Conservation (phyloP, 2,329 filamentous ascomycete genomes). For the Penicillium sp. region DNA sequence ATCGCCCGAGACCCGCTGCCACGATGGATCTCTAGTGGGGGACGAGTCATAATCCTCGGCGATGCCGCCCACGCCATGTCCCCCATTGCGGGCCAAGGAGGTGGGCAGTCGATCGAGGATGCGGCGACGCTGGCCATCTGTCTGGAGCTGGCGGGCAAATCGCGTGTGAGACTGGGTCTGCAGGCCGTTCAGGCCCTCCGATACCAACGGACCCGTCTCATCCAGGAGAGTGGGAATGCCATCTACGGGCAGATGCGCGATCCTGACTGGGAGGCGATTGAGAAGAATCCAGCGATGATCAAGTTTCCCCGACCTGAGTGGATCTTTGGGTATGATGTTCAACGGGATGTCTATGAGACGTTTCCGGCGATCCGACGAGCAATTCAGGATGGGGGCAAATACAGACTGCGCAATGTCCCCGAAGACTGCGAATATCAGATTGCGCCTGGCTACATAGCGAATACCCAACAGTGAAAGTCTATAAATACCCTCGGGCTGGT, state of each 20-base stretch:
- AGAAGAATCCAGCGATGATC: slow-evolving; percentile 11
- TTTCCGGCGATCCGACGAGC: slow-evolving; percentile 10
- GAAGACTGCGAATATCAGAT: slow-evolving; percentile 2
- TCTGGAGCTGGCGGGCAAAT: too few species aligned
- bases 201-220: slow-evolving; percentile 1
- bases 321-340: slow-evolving; percentile 17
- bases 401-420: slow-evolving; percentile 13
- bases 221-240: neutral
- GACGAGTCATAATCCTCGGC: slow-evolving; percentile 1
- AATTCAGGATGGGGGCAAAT: slow-evolving; percentile 7
- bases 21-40: neutral
- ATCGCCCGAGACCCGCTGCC: neutral
- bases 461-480: neutral
- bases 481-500: neutral
- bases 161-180: too few species aligned
- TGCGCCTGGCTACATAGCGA: slow-evolving; percentile 1
- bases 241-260: neutral
- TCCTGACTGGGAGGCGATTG: slow-evolving; percentile 11
- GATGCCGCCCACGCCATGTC: slow-evolving; percentile 2
- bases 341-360: slow-evolving; percentile 12
- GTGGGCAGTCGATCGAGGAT: slow-evolving; percentile 1
- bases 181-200: too few species aligned
- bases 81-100: neutral
- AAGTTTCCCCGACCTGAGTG: slow-evolving; percentile 12
- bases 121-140: neutral